A percentile compares a stretch with the other conserved stretches of the same genome.
Conservation (phyloP, 1,284 basidiomycete genomes). For the Veloboletus limbatus region DNA sequence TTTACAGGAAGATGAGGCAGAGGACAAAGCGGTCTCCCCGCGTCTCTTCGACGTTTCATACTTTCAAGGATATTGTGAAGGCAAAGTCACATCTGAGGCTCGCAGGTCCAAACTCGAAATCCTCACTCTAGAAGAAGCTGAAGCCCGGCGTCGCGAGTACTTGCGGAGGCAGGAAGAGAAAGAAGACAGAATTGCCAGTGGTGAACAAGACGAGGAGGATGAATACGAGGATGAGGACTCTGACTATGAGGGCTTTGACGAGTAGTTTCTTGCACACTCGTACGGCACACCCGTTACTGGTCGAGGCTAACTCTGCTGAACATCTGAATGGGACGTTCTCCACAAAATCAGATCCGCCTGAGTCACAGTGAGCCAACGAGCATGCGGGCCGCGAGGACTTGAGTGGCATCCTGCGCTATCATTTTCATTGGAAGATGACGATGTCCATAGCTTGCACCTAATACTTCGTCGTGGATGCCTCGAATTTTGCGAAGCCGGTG, state of each 20-base stretch:
- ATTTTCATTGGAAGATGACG: too few relatives aligned
- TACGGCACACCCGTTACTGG: constrained; percentile 3
- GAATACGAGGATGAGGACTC: not conserved
- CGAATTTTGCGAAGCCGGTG: too few relatives aligned
- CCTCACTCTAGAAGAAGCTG: constrained; percentile 18
- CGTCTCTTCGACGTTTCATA: constrained; percentile 24
- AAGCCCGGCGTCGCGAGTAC: constrained; percentile 6
- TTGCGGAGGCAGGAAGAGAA: constrained; percentile 11
- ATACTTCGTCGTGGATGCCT: too few relatives aligned
- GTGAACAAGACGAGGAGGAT: constrained; percentile 9
- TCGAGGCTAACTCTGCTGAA: too few relatives aligned
- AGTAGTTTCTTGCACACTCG: not conserved
- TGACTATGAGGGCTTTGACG: constrained; percentile 2
- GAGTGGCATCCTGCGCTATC: too few relatives aligned
- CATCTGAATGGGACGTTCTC: too few relatives aligned
- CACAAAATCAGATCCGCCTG: too few relatives aligned
- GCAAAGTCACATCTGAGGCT: constrained; percentile 18
- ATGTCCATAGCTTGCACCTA: too few relatives aligned
- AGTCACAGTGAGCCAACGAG: too few relatives aligned
- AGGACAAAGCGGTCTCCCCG: constrained; percentile 19
- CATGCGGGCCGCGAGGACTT: too few relatives aligned
- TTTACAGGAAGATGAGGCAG: constrained; percentile 16
- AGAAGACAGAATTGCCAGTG: constrained; percentile 8
- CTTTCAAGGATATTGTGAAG: constrained; percentile 23
- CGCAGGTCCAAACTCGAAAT: constrained; percentile 17